Base-by-base conservation (phyloP, 2,329 filamentous ascomycete genomes). In the Fusarium sp. region DNA sequence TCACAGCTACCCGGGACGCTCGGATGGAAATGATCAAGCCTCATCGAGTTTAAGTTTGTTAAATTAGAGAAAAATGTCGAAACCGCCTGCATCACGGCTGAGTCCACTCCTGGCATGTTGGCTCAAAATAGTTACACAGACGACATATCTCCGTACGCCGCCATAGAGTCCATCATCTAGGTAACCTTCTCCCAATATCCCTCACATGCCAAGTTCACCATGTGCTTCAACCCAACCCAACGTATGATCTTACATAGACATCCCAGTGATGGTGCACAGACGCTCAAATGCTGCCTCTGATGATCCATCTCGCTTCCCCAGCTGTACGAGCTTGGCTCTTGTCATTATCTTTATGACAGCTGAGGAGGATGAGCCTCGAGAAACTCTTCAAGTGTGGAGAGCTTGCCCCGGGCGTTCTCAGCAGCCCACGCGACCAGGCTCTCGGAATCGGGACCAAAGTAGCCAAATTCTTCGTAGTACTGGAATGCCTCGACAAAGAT, bases 361-460 rank as follows among this genome's bases (percentile, higher is more conserved):
- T 47, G 63, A 20, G 75, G 61, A 36, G 74, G 65, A 25, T 78
- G 63, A 2, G 36, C 60, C 29, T 68, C 61, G 2, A 79, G 65
- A 27, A 67, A 79, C 57, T 78, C 78, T 16, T 79, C 73, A 4
- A 74, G 61, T 2, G 73, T 72, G 11, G 70, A 65, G 25, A 79
- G 69, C 13, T 35, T 76, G 0, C 76, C 78, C 31, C 74, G 63
- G 7, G 70, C 76, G 18, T 68, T 70, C 60, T 71, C 66, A 20
- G 63, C 67, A 27, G 71, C 71, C 78, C 74, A 74, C 42, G 75
- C 63, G 59, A 79, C 63, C 57, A 72, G 58, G 9, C 73, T 52
- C 62, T 77, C 68, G 3, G 70, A 58, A 3, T 71, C 68, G 2
- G 66, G 38, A 2, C 77, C 78, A 42, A 69, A 79, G 27, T 77